These are phyloP conservation scores for Rhizophora apiculata DNA, from an alignment of 345 rosid species.

Conservation along the genomic window DNA sequence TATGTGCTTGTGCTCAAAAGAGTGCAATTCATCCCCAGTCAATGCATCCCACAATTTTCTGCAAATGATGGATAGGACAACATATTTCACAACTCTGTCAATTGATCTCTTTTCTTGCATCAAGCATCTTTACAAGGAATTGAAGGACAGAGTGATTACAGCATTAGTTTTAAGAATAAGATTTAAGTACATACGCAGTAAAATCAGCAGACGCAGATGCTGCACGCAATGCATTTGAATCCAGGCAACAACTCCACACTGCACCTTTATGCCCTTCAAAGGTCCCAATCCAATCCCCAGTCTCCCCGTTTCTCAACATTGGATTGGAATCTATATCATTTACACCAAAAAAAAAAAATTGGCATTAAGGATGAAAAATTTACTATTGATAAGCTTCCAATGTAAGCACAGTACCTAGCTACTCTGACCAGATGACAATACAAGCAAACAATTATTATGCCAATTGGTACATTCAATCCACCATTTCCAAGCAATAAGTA, in stretches of 20 bases:
- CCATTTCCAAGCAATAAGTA: too few species aligned
- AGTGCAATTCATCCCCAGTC: conserved; percentile 80
- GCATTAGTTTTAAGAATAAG: background rate
- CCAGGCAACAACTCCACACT: conserved; percentile 89
- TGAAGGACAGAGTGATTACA: background rate
- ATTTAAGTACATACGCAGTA: conserved; percentile 54
- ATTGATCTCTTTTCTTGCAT: background rate
- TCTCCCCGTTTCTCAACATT: conserved; percentile 94
- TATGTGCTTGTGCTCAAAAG: conserved; percentile 91
- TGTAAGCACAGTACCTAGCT: background rate
- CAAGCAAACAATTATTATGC: background rate
- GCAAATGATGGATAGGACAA: conserved; percentile 8
- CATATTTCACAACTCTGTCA: background rate
- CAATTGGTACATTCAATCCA: background rate
- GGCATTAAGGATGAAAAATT: background rate
- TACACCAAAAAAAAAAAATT: background rate
- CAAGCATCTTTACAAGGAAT: background rate
- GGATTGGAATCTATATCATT: conserved; percentile 64
- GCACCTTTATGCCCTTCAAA: conserved; percentile 95
- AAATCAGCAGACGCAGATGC: conserved; percentile 94
- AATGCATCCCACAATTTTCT: conserved; percentile 94
- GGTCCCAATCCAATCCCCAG: conserved; percentile 97
- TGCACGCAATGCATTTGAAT: conserved; percentile 72
- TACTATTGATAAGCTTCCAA: background rate
- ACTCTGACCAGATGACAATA: background rate